Evolutionary conservation across 768 basidiomycete species (phyloP).

Genomic region (Dendrothele bispora): DNA sequence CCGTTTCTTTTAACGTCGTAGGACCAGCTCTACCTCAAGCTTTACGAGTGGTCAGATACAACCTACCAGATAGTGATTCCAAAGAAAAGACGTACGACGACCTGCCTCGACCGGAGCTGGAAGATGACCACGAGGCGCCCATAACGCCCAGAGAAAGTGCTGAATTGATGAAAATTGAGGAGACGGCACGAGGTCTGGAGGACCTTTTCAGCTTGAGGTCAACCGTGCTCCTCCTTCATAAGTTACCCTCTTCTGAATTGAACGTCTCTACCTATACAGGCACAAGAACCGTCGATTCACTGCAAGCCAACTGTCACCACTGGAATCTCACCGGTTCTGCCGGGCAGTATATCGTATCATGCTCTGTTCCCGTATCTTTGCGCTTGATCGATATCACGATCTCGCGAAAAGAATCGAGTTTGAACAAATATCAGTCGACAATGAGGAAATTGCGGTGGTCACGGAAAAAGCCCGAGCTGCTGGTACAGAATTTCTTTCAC

Average conservation of each 20-base stretch:
- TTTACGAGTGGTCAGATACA: conserved; percentile 14
- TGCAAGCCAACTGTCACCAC: conserved; percentile 25
- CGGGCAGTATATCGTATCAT: conserved; percentile 10
- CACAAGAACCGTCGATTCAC: conserved; percentile 34
- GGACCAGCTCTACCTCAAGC: conserved; percentile 24
- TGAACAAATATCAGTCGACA: not conserved
- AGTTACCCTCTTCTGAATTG: too few relatives aligned
- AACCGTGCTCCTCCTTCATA: too few relatives aligned
- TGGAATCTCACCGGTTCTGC: conserved; percentile 26
- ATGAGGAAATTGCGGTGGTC: not conserved
- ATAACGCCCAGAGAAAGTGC: too few relatives aligned
- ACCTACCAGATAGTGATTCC: not conserved
- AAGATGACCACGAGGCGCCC: too few relatives aligned
- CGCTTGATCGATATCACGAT: not conserved
- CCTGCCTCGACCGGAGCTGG: too few relatives aligned
- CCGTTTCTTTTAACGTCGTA: conserved; percentile 23
- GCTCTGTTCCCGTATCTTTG: conserved; percentile 9
- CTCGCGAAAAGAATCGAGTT: not conserved
- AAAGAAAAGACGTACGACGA: not conserved
- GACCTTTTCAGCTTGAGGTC: too few relatives aligned
- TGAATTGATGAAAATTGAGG: too few relatives aligned
- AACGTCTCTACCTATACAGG: conserved; percentile 19
- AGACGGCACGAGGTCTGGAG: too few relatives aligned
- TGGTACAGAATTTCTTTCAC: conserved; percentile 1
- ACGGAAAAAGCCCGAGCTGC: not conserved